Conservation (phyloP, 805 yeast genomes). For the Ogataea degrootiae region DNA sequence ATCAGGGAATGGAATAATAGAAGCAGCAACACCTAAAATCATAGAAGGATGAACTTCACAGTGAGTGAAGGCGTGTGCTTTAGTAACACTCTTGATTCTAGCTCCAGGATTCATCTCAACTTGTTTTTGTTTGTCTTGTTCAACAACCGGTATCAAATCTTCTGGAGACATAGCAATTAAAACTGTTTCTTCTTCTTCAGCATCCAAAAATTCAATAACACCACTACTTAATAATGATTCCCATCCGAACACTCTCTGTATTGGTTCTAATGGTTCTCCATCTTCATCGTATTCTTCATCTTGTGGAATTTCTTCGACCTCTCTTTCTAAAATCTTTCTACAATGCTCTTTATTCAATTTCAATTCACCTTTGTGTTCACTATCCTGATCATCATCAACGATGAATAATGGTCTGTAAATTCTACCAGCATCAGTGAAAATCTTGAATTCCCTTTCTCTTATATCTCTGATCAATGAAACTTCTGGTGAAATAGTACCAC, state of each 20-base stretch:
- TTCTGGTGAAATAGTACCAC: conserved; percentile 93
- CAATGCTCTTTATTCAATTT: conserved; percentile 83
- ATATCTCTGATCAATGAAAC: conserved; percentile 96
- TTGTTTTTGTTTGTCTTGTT: conserved; percentile 35
- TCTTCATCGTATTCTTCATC: conserved; percentile 40
- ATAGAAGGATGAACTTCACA: conserved; percentile 99
- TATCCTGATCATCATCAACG: conserved; percentile 78
- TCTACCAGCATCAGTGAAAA: conserved; percentile 97
- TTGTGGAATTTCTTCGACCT: conserved; percentile 52
- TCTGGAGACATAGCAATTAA: conserved; percentile 99
- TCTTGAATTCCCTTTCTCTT: conserved; percentile 92
- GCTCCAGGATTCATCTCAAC: conserved; percentile 66
- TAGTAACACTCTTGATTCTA: conserved; percentile 63
- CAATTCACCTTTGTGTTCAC: conserved; percentile 69
- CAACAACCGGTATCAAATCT: conserved; percentile 65
- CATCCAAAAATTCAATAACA: conserved; percentile 93
- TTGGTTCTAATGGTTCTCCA: conserved; percentile 43
- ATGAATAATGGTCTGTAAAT: conserved; percentile 94
- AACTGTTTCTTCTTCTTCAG: conserved; percentile 97
- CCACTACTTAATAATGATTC: conserved; percentile 76
- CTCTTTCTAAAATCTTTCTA: conserved; percentile 56
- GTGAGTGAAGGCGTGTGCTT: conserved; percentile 83
- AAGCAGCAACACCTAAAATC: conserved; percentile 98
- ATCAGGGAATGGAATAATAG: conserved; percentile 99
- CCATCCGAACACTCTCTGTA: conserved; percentile 64